Evolutionary conservation across 768 basidiomycete genomes (phyloP).

Genomic region (Dioszegia crocea): DNA sequence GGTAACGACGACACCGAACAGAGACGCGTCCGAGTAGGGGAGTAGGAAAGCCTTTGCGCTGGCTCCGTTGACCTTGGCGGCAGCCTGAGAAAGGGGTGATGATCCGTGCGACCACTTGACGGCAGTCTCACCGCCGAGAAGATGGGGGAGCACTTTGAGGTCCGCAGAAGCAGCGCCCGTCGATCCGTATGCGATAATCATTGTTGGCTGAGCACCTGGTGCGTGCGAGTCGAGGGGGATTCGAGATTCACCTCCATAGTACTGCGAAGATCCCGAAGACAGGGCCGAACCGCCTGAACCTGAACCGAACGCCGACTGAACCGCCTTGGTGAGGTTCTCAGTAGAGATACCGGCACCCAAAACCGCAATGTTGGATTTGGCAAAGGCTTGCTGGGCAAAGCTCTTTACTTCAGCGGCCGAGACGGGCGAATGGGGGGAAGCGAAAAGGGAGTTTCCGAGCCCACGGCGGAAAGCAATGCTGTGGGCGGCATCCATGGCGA

Average conservation of each 20-base stretch:
- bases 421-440: conserved; percentile 61
- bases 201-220: conserved; percentile 57
- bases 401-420: conserved; percentile 59
- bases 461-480: conserved; percentile 87
- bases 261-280: conserved; percentile 53
- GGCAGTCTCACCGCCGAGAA: conserved; percentile 71
- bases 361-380: conserved; percentile 74
- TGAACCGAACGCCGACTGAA: conserved; percentile 65
- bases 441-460: conserved; percentile 85
- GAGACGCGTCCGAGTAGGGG: conserved; percentile 84
- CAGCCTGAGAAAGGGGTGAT: conserved; percentile 62
- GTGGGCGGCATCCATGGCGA: conserved; percentile 83
- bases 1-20: conserved; percentile 78
- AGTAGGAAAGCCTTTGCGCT: conserved; percentile 71
- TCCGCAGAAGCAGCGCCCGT: conserved; percentile 61
- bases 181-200: conserved; percentile 85
- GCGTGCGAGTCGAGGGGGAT: conserved; percentile 55
- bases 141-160: conserved; percentile 71
- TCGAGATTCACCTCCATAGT: conserved; percentile 84
- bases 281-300: conserved; percentile 49
- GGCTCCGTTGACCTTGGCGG: conserved; percentile 56
- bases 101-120: conserved; percentile 81
- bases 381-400: conserved; percentile 69
- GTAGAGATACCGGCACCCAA: conserved; percentile 82
- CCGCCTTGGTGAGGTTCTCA: conserved; percentile 62